A percentile compares a stretch with the other conserved stretches of the same genome.
phyloP scores from a whole-genome alignment of 768 basidiomycete species.

The Trametes elegans region DNA sequence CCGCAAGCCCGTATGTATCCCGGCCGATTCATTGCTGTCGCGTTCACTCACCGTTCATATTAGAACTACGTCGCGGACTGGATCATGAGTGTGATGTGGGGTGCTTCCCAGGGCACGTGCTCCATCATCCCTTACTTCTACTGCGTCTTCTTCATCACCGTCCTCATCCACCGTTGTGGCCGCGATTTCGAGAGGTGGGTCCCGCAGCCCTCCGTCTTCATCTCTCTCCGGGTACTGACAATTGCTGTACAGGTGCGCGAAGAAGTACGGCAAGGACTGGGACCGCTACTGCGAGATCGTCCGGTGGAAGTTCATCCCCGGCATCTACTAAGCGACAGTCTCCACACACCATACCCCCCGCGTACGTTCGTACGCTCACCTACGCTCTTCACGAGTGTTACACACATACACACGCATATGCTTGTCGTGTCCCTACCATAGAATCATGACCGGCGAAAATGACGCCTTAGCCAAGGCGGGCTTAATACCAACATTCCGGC shows the following conservation, averaged over 20 bases:
- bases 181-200: conserved; percentile 90
- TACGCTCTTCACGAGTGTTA: too few relatives aligned
- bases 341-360: too few relatives aligned
- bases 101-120: conserved; percentile 68
- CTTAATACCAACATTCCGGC: too few relatives aligned
- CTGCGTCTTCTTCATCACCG: conserved; percentile 92
- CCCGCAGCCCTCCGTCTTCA: not conserved
- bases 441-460: too few relatives aligned
- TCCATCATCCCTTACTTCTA: conserved; percentile 95
- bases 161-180: conserved; percentile 86
- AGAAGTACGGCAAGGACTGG: conserved; percentile 96
- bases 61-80: conserved; percentile 96
- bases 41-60: not conserved
- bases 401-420: too few relatives aligned
- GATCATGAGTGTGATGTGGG: conserved; percentile 84
- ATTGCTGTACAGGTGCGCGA: conserved; percentile 54
- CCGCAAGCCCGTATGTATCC: conserved; percentile 78
- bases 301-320: conserved; percentile 88
- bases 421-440: too few relatives aligned
- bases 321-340: conserved; percentile 66
- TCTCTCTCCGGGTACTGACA: conserved; percentile 6
- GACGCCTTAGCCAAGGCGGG: not conserved
- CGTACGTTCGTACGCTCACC: too few relatives aligned
- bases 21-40: not conserved
- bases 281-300: conserved; percentile 85